Evolutionary conservation across 768 basidiomycete species (phyloP), one percentile per base, ranked within the genome.

Genomic region (Mrakia frigida): DNA sequence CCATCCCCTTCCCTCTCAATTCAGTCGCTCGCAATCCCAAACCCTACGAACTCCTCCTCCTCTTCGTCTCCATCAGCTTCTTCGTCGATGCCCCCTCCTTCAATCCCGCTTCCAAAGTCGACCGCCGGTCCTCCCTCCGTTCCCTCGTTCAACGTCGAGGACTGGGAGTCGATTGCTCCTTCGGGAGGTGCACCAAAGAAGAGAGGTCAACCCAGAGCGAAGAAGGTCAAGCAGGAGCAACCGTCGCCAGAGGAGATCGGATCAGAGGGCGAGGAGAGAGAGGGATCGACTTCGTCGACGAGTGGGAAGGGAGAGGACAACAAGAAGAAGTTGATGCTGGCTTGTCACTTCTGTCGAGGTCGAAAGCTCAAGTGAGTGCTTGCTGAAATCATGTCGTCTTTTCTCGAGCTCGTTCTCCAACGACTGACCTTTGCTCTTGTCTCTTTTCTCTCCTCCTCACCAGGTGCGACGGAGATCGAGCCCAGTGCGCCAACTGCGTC

Each of bases 291-390:
- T 41, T 35, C 65, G 18, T 25, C 35, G 35, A 39, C 65, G 65
- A 68, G 21, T 23, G 35, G 31, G 53, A 50, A 33, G 33, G 53
- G 13, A 28, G 37, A 28, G 23, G 70, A 53, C 18, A 31, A 52
- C n/a, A 75, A 75, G 68, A 75, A 68, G 53, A 39, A 28, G 14
- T 77, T 81, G 23, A 76, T 80, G 35, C 77, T 84, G 39, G 84
- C 84, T 28, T 84, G 84, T 78, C 84, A 84, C 74, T 84, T 84
- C 76, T 84, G 84, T 69, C 80, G 84, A 68, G 80, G 83, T 28
- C 75, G 84, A 39, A 84, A 84, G 75, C 81, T 83, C 74, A 84
- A 83, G 81, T 84, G 79, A 79, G 83, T 81, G n/a, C 9, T 70
- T 6, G 9, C 28, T 60, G 5, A 37, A 37, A 37, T 28, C 39